Base-by-base conservation (phyloP, 2,329 filamentous ascomycete species). In the Epichloe aotearoae region DNA sequence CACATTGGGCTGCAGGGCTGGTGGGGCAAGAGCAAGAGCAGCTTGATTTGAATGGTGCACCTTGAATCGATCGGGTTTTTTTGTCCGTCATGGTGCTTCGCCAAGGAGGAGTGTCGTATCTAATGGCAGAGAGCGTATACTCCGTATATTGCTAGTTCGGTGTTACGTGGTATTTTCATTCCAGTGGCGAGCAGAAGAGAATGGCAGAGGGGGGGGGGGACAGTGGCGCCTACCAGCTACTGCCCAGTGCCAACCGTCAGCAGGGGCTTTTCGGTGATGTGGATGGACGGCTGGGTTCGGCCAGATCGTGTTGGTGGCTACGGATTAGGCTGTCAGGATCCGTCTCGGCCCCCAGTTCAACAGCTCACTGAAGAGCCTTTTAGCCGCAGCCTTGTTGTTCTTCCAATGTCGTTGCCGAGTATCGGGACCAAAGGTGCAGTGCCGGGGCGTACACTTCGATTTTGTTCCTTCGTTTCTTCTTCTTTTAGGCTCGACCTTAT, bases 351-450 rank as follows among this genome's bases (percentile, higher is more conserved):
- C 47, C 47, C 47, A 41, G 14, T 23, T 12, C 47, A 19, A 36
- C 47, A 37, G 38, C 38, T 43, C 7, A 41, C 39, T 33, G 30
- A 30, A 14, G n/a, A 36, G 20, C n/a, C 12, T 47, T 20, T 37
- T 41, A 34, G 23, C 46, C 36, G 46, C 36, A 47, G 46, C 46
- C 46, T 40, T 39, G 45, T 47, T 39, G 36, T 38, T 39, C 46
- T 39, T 33, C 36, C 46, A 37, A 47, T 17, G 34, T 39, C 19
- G 14, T 30, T 47, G 45, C 34, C 10, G 45, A 47, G 19, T 47
- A 2, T 20, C 10, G 33, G 45, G 17, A 17, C 6, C 17, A 38
- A 23, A 19, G n/a, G 41, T 43, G 20, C 8, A 10, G 20, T 43
- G 41, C 14, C 23, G 20, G 0, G 20, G 20, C 23, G 12, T 17